A percentile compares a stretch with the other conserved stretches of the same genome.
phyloP scores from a whole-genome alignment of 2,329 filamentous ascomycete genomes.

The Arthrobotrys entomopaga region DNA sequence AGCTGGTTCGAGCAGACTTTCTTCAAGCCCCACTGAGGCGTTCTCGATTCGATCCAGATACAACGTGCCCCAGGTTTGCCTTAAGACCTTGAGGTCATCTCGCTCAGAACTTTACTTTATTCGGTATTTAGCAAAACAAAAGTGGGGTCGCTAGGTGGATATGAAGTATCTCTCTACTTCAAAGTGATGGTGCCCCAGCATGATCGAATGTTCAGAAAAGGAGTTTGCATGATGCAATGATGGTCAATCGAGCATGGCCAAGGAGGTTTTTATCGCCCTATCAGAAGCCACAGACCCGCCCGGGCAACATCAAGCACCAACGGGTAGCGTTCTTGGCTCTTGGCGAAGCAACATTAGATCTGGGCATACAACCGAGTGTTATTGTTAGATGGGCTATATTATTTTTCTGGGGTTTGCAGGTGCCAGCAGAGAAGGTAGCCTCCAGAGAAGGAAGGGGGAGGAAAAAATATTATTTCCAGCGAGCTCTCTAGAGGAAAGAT shows the following conservation, averaged over 20 bases:
- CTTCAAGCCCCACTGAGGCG: too few relatives aligned
- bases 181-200: background rate
- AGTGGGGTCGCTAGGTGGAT: too few relatives aligned
- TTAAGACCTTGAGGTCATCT: too few relatives aligned
- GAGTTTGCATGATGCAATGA: conserved; percentile 48
- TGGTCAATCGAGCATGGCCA: background rate
- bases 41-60: too few relatives aligned
- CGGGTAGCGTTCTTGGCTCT: conserved; percentile 36
- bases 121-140: too few relatives aligned
- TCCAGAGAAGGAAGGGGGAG: too few relatives aligned
- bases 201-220: conserved; percentile 8
- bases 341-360: conserved; percentile 45
- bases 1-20: too few relatives aligned
- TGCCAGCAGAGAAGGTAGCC: background rate
- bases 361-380: conserved; percentile 22
- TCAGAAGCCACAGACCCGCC: conserved; percentile 24
- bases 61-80: too few relatives aligned
- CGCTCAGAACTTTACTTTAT: too few relatives aligned
- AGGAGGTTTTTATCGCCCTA: conserved; percentile 15
- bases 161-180: too few relatives aligned
- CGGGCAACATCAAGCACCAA: conserved; percentile 30
- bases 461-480: conserved; percentile 35
- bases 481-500: conserved; percentile 5
- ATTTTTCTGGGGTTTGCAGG: too few relatives aligned
- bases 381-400: too few relatives aligned